Base-by-base conservation (phyloP, 805 yeast genomes). In the Metschnikowia amazonensis region DNA sequence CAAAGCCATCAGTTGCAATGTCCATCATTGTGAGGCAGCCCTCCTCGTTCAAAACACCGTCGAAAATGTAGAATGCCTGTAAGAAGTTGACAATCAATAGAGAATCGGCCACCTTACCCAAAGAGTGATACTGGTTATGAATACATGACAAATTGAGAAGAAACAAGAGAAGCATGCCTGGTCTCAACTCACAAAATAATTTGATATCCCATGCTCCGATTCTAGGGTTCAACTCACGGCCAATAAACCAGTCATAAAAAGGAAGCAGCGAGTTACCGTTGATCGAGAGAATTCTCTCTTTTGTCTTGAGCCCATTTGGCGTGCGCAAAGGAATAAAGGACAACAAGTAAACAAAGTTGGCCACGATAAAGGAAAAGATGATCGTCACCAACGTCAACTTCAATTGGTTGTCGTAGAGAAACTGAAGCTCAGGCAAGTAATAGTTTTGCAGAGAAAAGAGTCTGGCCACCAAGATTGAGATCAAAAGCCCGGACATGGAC, bases 1-100 rank as follows among this genome's bases (percentile, higher is more conserved):
- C 99, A 63, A 94, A 89, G 0, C 99, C 99, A 67, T 94, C 99
- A 9, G 96, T 87, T 5, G 95, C 86, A 41, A 90, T 81, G 64
- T 94, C 99, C 77, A 94, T 92, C 97, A 94, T 94, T 5, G 94
- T 81, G 48, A 94, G 70, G 10, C 83, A 78, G 5, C 97, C 97
- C 59, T 81, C 87, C 64, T 94, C 98, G 63, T 89, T 89, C 53
- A 88, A 69, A 0, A 92, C 95, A 40, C 97, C 97, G 62, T 94
- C 99, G 59, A 90, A 71, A 14, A 90, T 83, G 61, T 94, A 94
- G 58, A 84, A 82, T 1, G 83, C 78, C 65, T 94, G 96, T 51
- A 92, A 67, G 1, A 75, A 27, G 44, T 79, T 80, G 16, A 89
- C 82, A 28, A 92, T 65, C 3, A 84, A 43, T 69, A 94, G 67